Evolutionary conservation across 306 rosid genomes (phyloP).

Genomic region (Calophaca sinica): DNA sequence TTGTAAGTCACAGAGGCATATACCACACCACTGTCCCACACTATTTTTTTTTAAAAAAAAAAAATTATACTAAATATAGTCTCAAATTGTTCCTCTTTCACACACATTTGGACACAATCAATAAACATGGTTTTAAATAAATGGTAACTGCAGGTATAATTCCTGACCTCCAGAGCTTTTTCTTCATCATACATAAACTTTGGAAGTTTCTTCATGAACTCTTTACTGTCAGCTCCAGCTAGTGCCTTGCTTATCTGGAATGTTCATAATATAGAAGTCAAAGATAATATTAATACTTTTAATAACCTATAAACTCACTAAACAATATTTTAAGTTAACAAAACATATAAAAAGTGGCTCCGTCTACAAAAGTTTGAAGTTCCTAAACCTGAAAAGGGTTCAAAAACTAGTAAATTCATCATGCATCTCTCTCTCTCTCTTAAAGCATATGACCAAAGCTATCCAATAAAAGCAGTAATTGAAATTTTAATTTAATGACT

Average conservation of each 20-base stretch:
- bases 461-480: neutral
- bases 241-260: conserved; percentile 64
- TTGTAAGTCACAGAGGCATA: no score
- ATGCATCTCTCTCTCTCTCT: conserved; percentile 8
- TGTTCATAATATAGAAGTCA: conserved; percentile 22
- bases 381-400: neutral
- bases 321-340: neutral
- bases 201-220: conserved; percentile 71
- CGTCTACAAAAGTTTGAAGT: neutral
- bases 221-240: conserved; percentile 64
- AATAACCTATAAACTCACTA: neutral
- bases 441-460: neutral
- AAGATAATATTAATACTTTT: neutral
- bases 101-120: neutral
- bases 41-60: no score
- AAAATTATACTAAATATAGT: neutral
- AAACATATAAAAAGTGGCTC: neutral
- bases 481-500: no score
- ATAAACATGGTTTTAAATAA: conserved; percentile 24
- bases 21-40: no score
- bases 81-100: neutral
- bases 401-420: conserved; percentile 6
- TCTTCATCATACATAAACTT: conserved; percentile 75
- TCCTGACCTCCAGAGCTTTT: conserved; percentile 70
- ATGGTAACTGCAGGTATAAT: conserved; percentile 27